Evolutionary conservation across 148 eudicot species (phyloP).

Genomic region (Pharnaceum exiguum): DNA sequence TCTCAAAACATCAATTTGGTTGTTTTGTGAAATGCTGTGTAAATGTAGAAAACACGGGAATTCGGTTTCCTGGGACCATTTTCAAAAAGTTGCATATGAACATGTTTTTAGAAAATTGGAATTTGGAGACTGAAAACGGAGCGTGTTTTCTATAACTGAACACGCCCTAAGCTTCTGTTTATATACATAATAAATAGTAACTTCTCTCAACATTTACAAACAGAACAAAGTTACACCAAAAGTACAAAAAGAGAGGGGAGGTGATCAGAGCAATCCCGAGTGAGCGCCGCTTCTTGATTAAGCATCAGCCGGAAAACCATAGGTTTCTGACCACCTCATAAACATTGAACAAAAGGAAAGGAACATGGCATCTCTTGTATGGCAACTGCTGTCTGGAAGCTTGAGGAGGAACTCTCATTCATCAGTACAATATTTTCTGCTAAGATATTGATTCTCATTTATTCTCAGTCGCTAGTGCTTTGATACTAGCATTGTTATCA

Average conservation of each 20-base stretch:
- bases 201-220: slow-evolving; percentile 23
- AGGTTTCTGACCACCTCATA: slow-evolving; percentile 20
- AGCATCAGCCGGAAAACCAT: slow-evolving; percentile 12
- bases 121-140: too few species aligned
- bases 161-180: too few species aligned
- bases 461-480: slow-evolving; percentile 12
- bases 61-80: too few species aligned
- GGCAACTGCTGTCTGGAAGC: background rate
- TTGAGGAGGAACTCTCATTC: background rate
- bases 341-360: background rate
- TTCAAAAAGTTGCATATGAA: too few species aligned
- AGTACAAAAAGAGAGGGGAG: background rate
- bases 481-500: slow-evolving; percentile 12
- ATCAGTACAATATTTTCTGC: background rate
- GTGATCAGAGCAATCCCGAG: background rate
- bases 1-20: too few species aligned
- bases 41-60: too few species aligned
- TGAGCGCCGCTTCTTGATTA: background rate
- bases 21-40: too few species aligned
- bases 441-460: slow-evolving; percentile 19
- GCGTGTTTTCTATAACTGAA: too few species aligned
- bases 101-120: too few species aligned
- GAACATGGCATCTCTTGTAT: background rate
- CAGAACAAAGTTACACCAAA: background rate
- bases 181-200: slow-evolving; percentile 33